Base-by-base conservation (phyloP, 306 rosid species). In the Glycyrrhiza uralensis region DNA sequence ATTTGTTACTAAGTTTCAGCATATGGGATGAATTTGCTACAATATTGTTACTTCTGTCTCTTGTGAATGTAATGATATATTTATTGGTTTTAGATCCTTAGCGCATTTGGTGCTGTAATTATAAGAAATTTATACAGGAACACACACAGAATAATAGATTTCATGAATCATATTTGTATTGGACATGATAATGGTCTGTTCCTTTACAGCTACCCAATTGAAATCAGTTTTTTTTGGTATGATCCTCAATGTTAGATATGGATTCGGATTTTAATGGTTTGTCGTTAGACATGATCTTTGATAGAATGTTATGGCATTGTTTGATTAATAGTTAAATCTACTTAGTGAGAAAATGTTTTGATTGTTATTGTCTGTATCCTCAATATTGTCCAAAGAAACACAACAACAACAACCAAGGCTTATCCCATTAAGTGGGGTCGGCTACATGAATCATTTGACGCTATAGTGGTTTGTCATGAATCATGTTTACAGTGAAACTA, bases 1-100 rank as follows among this genome's bases (percentile, higher is more conserved):
- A 68, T 72, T 78, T 55, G 58, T 72, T 66, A 4, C 51, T 22
- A 41, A 46, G 41, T 24, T 69, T 33, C 47, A 38, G n/a, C 47
- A 17, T 71, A 45, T 46, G 70, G 20, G 35, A 67, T 57, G 81
- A 62, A 72, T 67, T 73, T 63, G 52, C 49, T 77, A n/a, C 70
- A 39, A 17, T 23, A 41, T 79, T 73, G 77, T 50, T 60, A 50
- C 74, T 58, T 63, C 17, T 29, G 33, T 59, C 47, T 56, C 33
- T 56, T 66, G 18, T 78, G n/a, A 73, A 24, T 72, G 45, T 51
- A 52, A 44, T 63, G 64, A 45, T 69, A 41, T 45, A 50, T 60
- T 60, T 65, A 55, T 56, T 18, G 46, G 54, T 42, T 67, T 30
- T 69, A 36, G 14, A 36, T 55, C 44, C 59, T 7, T 62, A 8